A percentile compares a stretch with the other conserved stretches of the same genome.
These are phyloP conservation scores for Coemansia sp. DNA, from an alignment of 192 early-diverging fungal genomes.

Conservation along the genomic window DNA sequence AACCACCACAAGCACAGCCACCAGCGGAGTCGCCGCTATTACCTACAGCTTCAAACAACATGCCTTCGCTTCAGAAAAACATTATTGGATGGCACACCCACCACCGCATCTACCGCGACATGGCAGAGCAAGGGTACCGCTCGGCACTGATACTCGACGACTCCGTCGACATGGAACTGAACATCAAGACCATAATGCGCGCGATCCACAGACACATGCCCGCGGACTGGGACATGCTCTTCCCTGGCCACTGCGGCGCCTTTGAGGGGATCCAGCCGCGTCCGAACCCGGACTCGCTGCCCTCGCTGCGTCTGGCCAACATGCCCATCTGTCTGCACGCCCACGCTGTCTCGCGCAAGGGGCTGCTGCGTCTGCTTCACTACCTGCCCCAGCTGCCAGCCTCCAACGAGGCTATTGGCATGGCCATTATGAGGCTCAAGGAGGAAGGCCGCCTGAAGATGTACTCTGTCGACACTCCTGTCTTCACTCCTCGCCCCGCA, in stretches of 20 bases:
- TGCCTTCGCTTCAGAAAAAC: neutral
- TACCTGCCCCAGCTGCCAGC: conserved; percentile 16
- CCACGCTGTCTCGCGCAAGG: conserved; percentile 31
- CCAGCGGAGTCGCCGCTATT: neutral
- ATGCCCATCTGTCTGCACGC: conserved; percentile 45
- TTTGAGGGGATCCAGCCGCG: conserved; percentile 25
- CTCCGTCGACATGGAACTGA: conserved; percentile 42
- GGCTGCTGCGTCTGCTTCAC: conserved; percentile 10
- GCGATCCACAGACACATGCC: conserved; percentile 25
- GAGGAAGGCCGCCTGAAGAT: conserved; percentile 26
- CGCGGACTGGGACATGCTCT: conserved; percentile 38
- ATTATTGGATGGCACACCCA: conserved; percentile 24
- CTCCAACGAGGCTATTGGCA: conserved; percentile 19
- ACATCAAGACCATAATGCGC: conserved; percentile 28
- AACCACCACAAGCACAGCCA: conserved; percentile 3
- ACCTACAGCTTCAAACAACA: neutral
- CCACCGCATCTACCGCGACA: conserved; percentile 23
- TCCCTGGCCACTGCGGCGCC: conserved; percentile 39
- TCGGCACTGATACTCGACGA: conserved; percentile 40
- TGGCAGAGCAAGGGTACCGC: conserved; percentile 13
- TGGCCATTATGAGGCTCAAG: conserved; percentile 41
- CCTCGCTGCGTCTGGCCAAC: conserved; percentile 18
- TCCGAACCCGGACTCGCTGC: neutral
- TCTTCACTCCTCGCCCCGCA: conserved; percentile 20
- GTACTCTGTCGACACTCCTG: conserved; percentile 37